A percentile compares a stretch with the other conserved stretches of the same genome.
Conservation (phyloP, 805 yeast genomes). For the Lipomyces chichibuensis region DNA sequence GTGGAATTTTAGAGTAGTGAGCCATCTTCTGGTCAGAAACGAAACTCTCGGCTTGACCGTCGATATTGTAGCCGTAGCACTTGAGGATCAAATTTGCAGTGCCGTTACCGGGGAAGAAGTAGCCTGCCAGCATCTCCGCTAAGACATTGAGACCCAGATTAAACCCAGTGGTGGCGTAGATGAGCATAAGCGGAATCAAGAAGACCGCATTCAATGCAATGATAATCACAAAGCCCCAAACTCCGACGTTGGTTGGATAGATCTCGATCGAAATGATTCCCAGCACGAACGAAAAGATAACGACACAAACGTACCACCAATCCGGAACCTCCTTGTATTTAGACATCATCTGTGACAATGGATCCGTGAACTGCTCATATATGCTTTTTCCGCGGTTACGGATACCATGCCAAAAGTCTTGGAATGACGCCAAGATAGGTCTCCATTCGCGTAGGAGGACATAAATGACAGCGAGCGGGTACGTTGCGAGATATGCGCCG, state of each 20-base stretch:
- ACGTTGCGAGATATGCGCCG: constrained; percentile 63
- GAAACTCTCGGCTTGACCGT: constrained; percentile 55
- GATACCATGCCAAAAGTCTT: constrained; percentile 35
- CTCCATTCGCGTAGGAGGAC: constrained; percentile 13
- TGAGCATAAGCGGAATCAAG: constrained; percentile 62
- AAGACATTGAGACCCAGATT: constrained; percentile 60
- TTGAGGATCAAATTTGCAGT: constrained; percentile 65
- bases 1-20: constrained; percentile 68
- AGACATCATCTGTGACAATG: constrained; percentile 14
- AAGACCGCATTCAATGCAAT: constrained; percentile 64
- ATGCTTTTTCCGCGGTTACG: constrained; percentile 1
- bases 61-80: constrained; percentile 53
- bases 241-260: constrained; percentile 51
- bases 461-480: constrained; percentile 14
- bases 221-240: constrained; percentile 64
- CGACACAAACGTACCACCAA: constrained; percentile 59
- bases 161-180: constrained; percentile 64
- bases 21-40: constrained; percentile 63
- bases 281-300: constrained; percentile 53
- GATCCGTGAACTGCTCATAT: constrained; percentile 35
- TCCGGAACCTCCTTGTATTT: constrained; percentile 51
- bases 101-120: constrained; percentile 63
- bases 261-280: constrained; percentile 48
- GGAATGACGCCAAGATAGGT: neutral
- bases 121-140: constrained; percentile 66